Evolutionary conservation across 345 rosid genomes (phyloP).

Genomic region (Euphorbia lathyris): DNA sequence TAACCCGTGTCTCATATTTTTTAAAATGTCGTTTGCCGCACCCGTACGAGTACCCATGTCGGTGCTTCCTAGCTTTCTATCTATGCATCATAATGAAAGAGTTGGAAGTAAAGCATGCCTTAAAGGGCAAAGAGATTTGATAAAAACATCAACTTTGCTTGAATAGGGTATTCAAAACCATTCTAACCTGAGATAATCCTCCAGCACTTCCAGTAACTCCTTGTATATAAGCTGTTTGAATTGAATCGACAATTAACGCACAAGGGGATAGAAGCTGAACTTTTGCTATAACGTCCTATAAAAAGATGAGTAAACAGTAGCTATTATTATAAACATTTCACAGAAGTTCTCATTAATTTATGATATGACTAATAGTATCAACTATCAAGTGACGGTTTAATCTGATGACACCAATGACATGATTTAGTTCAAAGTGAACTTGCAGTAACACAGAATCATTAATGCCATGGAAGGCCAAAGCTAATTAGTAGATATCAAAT

Average conservation of each 20-base stretch:
- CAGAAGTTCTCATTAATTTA: background rate
- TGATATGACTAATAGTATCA: background rate
- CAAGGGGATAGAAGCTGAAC: slow-evolving; percentile 62
- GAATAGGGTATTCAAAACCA: slow-evolving; percentile 1
- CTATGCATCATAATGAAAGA: background rate
- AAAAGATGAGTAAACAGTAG: background rate
- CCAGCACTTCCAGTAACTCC: slow-evolving; percentile 89
- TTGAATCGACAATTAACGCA: slow-evolving; percentile 78
- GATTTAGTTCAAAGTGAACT: background rate
- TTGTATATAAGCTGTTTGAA: slow-evolving; percentile 82
- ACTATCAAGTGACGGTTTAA: background rate
- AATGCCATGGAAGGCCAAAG: background rate
- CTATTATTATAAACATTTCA: slow-evolving; percentile 5
- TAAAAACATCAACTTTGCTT: background rate
- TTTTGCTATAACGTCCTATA: slow-evolving; percentile 67
- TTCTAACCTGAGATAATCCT: slow-evolving; percentile 69
- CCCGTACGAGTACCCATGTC: too few species aligned
- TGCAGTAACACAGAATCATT: background rate
- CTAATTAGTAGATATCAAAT: slow-evolving; percentile 1
- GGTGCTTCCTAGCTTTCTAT: too few species aligned
- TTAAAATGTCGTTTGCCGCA: too few species aligned
- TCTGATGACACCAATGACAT: background rate
- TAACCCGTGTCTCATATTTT: too few species aligned
- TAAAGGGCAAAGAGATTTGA: background rate
- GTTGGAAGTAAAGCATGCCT: background rate